Conservation (phyloP, 257 asterid species). For the Coffea eugenioides region DNA sequence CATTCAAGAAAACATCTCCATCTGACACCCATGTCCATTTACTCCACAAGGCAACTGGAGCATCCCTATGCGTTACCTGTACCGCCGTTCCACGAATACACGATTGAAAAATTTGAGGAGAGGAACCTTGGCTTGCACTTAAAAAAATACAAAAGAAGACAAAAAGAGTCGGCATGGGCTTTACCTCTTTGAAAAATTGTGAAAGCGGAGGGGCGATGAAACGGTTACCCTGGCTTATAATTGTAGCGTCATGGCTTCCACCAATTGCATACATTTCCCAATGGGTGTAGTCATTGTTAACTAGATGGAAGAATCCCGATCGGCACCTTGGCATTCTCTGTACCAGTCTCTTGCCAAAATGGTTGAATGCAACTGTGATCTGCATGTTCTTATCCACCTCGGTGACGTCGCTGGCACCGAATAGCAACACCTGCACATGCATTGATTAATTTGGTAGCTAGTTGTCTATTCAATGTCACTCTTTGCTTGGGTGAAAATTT, state of each 20-base stretch:
- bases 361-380: slow-evolving; percentile 33
- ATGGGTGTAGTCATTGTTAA: slow-evolving; percentile 42
- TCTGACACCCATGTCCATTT: slow-evolving; percentile 33
- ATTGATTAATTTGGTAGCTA: too few species aligned
- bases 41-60: slow-evolving; percentile 5
- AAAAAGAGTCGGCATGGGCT: not conserved
- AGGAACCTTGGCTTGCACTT: too few species aligned
- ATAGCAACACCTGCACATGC: slow-evolving; percentile 19
- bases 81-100: not conserved
- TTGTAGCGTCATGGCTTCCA: slow-evolving; percentile 24
- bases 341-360: slow-evolving; percentile 37
- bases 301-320: slow-evolving; percentile 35
- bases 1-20: slow-evolving; percentile 26
- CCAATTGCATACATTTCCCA: slow-evolving; percentile 41
- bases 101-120: not conserved
- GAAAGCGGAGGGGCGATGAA: slow-evolving; percentile 20
- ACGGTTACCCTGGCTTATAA: slow-evolving; percentile 31
- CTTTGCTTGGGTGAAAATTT: too few species aligned
- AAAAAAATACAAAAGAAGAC: too few species aligned
- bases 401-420: slow-evolving; percentile 28
- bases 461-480: too few species aligned
- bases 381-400: slow-evolving; percentile 26
- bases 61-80: slow-evolving; percentile 26
- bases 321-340: slow-evolving; percentile 46
- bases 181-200: slow-evolving; percentile 10